Evolutionary conservation across 225 moss, liverwort and hornwort species (phyloP).

Genomic region (Pseudisothecium myosuroides): DNA sequence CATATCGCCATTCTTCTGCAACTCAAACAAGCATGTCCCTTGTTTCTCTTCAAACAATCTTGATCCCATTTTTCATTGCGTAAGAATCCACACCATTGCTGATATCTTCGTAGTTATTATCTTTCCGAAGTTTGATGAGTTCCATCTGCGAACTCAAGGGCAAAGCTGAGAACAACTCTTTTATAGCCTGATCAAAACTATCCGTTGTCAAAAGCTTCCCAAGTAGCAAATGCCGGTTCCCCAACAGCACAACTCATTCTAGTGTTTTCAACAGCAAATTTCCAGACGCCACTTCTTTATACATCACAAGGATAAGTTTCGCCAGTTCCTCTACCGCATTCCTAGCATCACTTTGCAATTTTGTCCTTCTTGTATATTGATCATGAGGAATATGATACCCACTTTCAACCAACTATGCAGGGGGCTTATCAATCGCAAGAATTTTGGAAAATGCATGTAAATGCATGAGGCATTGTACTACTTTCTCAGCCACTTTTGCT

Average conservation of each 20-base stretch:
- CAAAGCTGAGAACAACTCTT: not conserved
- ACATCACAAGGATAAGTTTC: not conserved
- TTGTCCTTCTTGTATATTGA: not conserved
- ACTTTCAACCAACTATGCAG: not conserved
- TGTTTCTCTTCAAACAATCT: no score
- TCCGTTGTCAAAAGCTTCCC: not conserved
- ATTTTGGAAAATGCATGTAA: not conserved
- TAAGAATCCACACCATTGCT: no score
- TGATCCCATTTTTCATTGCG: no score
- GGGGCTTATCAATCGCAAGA: not conserved
- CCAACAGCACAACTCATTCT: not conserved
- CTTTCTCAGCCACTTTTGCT: not conserved
- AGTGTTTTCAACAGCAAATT: not conserved
- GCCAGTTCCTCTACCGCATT: not conserved
- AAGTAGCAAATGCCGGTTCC: not conserved
- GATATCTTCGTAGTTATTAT: not conserved
- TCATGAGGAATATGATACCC: accelerated
- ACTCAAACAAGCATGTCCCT: no score
- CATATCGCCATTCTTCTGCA: no score
- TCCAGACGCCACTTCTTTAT: not conserved
- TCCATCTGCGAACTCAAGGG: not conserved
- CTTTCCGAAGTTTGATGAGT: not conserved
- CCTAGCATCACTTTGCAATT: not conserved
- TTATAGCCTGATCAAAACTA: not conserved
- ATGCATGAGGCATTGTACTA: not conserved